Percentiles rank a stretch among this genome's conserved stretches.
Conservation (phyloP, 78 protist species). For the Dictyostelium citrinum region DNA sequence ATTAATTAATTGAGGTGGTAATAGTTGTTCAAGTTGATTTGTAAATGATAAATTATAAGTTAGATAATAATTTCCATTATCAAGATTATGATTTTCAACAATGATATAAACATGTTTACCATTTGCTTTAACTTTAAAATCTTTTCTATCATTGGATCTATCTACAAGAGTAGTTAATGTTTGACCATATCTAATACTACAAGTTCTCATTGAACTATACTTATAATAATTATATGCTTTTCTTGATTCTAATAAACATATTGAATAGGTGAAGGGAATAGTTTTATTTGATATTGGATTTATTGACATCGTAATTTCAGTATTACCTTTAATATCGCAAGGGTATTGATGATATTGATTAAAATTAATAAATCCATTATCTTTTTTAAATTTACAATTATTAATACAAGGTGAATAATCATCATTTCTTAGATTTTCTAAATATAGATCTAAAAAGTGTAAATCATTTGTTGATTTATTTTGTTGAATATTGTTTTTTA, state of each 20-base stretch:
- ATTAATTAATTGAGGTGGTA: neutral
- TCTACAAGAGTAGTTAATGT: neutral
- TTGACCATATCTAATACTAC: neutral
- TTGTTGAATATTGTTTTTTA: neutral
- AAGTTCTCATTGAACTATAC: neutral
- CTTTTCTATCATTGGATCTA: neutral
- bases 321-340: neutral
- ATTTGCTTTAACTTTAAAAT: too few species aligned
- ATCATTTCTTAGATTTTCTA: neutral
- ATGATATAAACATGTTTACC: neutral
- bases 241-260: neutral
- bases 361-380: neutral
- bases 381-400: neutral
- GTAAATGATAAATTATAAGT: neutral
- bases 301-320: neutral
- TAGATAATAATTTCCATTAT: neutral
- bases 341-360: neutral
- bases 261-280: neutral
- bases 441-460: neutral
- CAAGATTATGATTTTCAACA: neutral
- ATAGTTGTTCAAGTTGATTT: neutral
- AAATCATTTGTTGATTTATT: neutral
- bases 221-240: neutral
- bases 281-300: neutral
- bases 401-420: neutral